Evolutionary conservation across 2,329 filamentous ascomycete genomes (phyloP).

Genomic region (Zymoseptoria crescenta): DNA sequence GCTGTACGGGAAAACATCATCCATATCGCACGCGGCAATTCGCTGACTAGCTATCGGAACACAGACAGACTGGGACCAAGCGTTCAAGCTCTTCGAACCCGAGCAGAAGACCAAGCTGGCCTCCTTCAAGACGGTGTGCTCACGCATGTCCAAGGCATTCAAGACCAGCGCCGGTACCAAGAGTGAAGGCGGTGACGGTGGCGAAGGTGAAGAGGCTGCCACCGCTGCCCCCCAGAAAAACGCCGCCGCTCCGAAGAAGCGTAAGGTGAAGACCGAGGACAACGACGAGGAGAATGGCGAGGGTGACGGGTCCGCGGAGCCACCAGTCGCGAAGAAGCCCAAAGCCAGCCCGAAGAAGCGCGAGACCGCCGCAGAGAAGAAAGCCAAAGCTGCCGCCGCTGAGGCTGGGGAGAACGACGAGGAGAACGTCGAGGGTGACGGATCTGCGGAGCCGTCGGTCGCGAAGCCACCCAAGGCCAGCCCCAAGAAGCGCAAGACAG

Average conservation of each 20-base stretch:
- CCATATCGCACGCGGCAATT: neutral
- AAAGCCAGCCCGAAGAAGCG: neutral
- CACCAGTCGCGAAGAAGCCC: no score
- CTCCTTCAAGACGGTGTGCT: slow-evolving; percentile 16
- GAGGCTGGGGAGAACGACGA: slow-evolving; percentile 4
- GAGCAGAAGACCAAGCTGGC: slow-evolving; percentile 13
- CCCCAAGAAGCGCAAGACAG: slow-evolving; percentile 3
- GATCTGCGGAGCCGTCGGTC: neutral
- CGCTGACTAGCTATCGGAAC: neutral
- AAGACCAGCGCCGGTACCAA: slow-evolving; percentile 1
- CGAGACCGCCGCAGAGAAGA: slow-evolving; percentile 5
- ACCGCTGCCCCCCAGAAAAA: slow-evolving; percentile 1
- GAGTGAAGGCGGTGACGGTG: neutral
- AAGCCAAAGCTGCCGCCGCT: slow-evolving; percentile 2
- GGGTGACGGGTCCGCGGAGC: neutral
- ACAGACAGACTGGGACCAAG: slow-evolving; percentile 11
- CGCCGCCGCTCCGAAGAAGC: slow-evolving; percentile 1
- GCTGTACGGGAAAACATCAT: neutral
- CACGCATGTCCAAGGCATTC: slow-evolving; percentile 4
- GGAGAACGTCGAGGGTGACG: neutral
- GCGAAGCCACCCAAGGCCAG: slow-evolving; percentile 6
- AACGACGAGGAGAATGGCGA: neutral
- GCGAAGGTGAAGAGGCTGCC: neutral
- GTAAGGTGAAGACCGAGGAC: neutral
- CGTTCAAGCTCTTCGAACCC: slow-evolving; percentile 8